Conservation (phyloP, 305 asterid species). For the Coffea humblotiana region DNA sequence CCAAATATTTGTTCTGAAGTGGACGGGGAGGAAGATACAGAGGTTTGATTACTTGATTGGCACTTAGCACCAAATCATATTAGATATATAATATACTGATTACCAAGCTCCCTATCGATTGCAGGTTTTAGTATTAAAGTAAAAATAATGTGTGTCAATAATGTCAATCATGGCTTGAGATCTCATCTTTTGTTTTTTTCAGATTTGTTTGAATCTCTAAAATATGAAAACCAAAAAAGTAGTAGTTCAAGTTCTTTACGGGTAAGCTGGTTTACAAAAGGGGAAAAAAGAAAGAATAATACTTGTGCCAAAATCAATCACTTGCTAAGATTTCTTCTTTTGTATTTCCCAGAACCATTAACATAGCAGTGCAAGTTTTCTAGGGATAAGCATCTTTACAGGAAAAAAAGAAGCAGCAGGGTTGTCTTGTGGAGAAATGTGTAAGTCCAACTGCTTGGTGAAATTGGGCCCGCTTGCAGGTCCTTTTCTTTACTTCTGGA, state of each 20-base stretch:
- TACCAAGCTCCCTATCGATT: background rate
- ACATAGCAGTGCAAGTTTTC: no score
- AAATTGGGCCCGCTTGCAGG: background rate
- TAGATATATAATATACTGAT: background rate
- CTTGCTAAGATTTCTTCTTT: no score
- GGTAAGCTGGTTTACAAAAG: background rate
- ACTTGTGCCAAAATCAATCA: no score
- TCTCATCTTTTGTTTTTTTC: background rate
- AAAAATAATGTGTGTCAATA: background rate
- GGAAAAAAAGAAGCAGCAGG: background rate
- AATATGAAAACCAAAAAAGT: background rate
- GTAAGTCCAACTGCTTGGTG: background rate
- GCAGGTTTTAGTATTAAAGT: background rate
- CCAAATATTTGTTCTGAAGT: no score
- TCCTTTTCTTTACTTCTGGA: background rate
- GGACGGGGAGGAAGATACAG: background rate
- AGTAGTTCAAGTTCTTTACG: background rate
- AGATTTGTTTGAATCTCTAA: no score
- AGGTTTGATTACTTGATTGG: conserved; percentile 1
- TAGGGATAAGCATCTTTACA: no score
- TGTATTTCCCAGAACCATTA: no score
- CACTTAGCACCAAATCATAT: conserved; percentile 4
- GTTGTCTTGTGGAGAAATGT: background rate
- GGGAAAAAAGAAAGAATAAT: no score
- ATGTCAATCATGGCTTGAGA: background rate